phyloP scores from a whole-genome alignment of 768 basidiomycete species.

The Hericium erinaceus region DNA sequence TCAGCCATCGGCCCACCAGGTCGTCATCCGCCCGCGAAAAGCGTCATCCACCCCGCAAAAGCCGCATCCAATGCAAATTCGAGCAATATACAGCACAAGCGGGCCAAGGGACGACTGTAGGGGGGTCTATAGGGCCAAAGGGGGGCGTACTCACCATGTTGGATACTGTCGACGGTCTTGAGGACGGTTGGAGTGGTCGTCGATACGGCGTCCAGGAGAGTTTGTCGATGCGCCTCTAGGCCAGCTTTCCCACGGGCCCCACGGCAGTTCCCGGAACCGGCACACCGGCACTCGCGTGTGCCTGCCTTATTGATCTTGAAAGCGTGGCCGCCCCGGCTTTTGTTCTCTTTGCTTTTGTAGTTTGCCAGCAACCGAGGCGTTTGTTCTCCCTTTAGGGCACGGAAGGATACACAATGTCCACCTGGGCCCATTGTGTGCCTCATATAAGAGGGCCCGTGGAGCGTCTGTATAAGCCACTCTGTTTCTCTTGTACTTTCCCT shows the following conservation, averaged over 20 bases:
- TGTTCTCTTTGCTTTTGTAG: background rate
- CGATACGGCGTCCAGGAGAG: slow-evolving; percentile 4
- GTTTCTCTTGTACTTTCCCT: background rate
- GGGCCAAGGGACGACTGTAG: background rate
- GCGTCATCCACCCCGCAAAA: slow-evolving; percentile 17
- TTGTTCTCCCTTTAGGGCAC: background rate
- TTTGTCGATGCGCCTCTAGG: slow-evolving; percentile 5
- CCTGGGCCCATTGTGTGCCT: background rate
- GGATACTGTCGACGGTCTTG: slow-evolving; percentile 23
- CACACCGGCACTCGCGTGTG: background rate
- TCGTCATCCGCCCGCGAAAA: background rate
- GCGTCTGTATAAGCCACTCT: too few species aligned
- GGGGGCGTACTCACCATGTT: slow-evolving; percentile 26
- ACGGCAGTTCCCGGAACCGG: background rate
- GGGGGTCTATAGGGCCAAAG: background rate
- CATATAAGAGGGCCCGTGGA: background rate
- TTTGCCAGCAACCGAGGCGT: background rate
- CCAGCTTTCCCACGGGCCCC: slow-evolving; percentile 5
- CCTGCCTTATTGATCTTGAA: background rate
- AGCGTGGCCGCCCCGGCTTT: background rate
- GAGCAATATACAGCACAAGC: background rate
- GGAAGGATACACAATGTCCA: background rate
- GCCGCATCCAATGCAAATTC: slow-evolving; percentile 24
- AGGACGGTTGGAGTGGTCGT: slow-evolving; percentile 16
- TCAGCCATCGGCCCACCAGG: slow-evolving; percentile 11